Percentiles rank a stretch among this genome's conserved stretches.
Evolutionary conservation across 1,284 basidiomycete genomes (phyloP).

Genomic region (Leccinum cinnamomeum): DNA sequence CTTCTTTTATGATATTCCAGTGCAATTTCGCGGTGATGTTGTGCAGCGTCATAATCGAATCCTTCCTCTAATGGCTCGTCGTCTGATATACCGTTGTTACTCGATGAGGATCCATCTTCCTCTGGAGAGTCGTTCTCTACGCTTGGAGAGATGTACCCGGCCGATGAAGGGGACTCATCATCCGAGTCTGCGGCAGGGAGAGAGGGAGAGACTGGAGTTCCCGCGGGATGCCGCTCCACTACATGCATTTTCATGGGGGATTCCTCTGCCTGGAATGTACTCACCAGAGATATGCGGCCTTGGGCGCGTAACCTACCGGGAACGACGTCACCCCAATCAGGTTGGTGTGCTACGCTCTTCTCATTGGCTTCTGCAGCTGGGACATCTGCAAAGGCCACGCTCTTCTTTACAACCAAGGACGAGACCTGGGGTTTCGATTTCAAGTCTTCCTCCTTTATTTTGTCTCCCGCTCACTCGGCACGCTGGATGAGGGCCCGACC

Average conservation of each 20-base stretch:
- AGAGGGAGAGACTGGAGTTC: slow-evolving; percentile 24
- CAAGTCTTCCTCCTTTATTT: slow-evolving; percentile 38
- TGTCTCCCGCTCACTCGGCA: slow-evolving; percentile 43
- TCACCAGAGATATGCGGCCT: slow-evolving; percentile 41
- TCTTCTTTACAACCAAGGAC: slow-evolving; percentile 50
- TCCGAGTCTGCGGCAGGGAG: slow-evolving; percentile 42
- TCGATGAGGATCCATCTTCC: slow-evolving; percentile 17
- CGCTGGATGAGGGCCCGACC: slow-evolving; percentile 62
- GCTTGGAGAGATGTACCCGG: slow-evolving; percentile 29
- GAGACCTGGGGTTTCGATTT: slow-evolving; percentile 11
- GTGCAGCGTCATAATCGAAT: slow-evolving; percentile 57
- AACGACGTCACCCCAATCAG: slow-evolving; percentile 57
- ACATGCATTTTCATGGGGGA: slow-evolving; percentile 66
- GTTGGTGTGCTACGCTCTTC: slow-evolving; percentile 6
- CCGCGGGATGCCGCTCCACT: slow-evolving; percentile 55
- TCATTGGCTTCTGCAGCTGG: slow-evolving; percentile 22
- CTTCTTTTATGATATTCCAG: slow-evolving; percentile 66
- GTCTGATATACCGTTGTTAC: slow-evolving; percentile 29
- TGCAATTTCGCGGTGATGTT: slow-evolving; percentile 72
- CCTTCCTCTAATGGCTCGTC: slow-evolving; percentile 44
- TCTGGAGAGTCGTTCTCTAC: slow-evolving; percentile 14
- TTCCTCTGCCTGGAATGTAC: slow-evolving; percentile 38
- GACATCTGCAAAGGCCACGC: slow-evolving; percentile 60
- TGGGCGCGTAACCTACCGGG: slow-evolving; percentile 47
- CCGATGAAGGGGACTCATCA: slow-evolving; percentile 45